Evolutionary conservation across 1,284 basidiomycete species (phyloP).

Genomic region (Phaffia rhodozyma): DNA sequence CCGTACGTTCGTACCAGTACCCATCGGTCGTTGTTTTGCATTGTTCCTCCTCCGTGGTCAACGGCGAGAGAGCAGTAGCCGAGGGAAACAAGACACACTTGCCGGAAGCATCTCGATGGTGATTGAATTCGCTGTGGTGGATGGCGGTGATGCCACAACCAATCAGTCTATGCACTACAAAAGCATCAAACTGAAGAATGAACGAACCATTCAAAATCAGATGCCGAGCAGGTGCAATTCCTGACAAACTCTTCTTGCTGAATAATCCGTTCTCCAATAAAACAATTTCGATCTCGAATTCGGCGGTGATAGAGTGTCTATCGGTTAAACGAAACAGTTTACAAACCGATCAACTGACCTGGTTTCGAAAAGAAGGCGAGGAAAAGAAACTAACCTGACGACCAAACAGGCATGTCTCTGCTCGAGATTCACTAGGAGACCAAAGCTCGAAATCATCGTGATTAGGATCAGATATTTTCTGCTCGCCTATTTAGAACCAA

Average conservation of each 20-base stretch:
- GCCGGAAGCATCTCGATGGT: slow-evolving; percentile 53
- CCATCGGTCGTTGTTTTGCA: slow-evolving; percentile 40
- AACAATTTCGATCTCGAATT: slow-evolving; percentile 63
- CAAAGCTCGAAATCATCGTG: slow-evolving; percentile 89
- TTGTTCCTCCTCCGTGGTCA: slow-evolving; percentile 42
- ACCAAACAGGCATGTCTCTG: slow-evolving; percentile 71
- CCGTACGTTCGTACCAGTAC: slow-evolving; percentile 79
- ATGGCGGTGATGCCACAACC: not conserved
- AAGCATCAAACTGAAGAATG: not conserved
- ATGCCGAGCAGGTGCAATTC: slow-evolving; percentile 57
- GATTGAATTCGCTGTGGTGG: slow-evolving; percentile 68
- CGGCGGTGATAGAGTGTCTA: slow-evolving; percentile 80
- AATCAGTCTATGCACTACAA: not conserved
- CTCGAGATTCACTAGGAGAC: slow-evolving; percentile 75
- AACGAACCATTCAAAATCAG: slow-evolving; percentile 83
- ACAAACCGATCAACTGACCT: not conserved
- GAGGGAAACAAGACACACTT: slow-evolving; percentile 64
- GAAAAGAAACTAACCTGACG: slow-evolving; percentile 46
- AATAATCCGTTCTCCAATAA: slow-evolving; percentile 52
- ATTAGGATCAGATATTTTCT: slow-evolving; percentile 56
- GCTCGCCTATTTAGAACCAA: slow-evolving; percentile 43
- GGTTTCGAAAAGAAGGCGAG: not conserved
- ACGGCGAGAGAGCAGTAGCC: slow-evolving; percentile 45
- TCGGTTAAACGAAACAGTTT: not conserved
- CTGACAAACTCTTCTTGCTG: slow-evolving; percentile 40